Evolutionary conservation across 208 protist species (phyloP).

Genomic region (Leishmania martiniquensis): DNA sequence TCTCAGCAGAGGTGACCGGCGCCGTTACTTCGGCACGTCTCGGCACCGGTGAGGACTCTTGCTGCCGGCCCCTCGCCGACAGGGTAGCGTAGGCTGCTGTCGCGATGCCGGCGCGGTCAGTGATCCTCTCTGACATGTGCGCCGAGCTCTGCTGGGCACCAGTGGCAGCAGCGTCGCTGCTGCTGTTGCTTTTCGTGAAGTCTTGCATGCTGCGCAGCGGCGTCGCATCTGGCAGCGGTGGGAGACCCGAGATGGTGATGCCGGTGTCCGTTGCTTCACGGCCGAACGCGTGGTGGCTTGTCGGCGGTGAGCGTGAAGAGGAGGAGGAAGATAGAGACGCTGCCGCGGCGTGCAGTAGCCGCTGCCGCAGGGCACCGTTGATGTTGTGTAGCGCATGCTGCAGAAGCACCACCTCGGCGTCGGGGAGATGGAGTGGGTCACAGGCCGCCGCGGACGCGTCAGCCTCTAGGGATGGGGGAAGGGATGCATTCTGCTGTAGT

Average conservation of each 20-base stretch:
- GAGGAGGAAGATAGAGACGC: slow-evolving; percentile 24
- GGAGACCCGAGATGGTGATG: slow-evolving; percentile 13
- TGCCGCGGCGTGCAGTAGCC: slow-evolving; percentile 31
- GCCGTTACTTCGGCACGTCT: not conserved
- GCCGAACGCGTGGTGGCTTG: slow-evolving; percentile 3
- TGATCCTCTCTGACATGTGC: not conserved
- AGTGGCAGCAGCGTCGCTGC: not conserved
- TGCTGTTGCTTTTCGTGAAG: not conserved
- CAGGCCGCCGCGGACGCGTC: not conserved
- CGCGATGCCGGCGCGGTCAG: not conserved
- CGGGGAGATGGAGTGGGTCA: slow-evolving; percentile 31
- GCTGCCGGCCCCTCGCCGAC: not conserved
- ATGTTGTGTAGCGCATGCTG: slow-evolving; percentile 34
- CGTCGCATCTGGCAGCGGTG: slow-evolving; percentile 22
- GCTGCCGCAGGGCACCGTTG: slow-evolving; percentile 28
- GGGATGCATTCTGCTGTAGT: not conserved
- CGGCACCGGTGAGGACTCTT: not conserved
- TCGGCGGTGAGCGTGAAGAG: slow-evolving; percentile 16
- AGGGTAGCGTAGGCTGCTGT: not conserved
- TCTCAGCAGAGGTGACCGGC: not conserved
- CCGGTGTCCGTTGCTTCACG: slow-evolving; percentile 2
- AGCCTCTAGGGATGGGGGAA: not conserved
- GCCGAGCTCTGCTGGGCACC: not conserved
- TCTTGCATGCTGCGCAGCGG: slow-evolving; percentile 19
- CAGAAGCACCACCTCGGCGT: slow-evolving; percentile 38